phyloP scores from a whole-genome alignment of 2,329 filamentous ascomycete genomes.

The Pyricularia sp. region DNA sequence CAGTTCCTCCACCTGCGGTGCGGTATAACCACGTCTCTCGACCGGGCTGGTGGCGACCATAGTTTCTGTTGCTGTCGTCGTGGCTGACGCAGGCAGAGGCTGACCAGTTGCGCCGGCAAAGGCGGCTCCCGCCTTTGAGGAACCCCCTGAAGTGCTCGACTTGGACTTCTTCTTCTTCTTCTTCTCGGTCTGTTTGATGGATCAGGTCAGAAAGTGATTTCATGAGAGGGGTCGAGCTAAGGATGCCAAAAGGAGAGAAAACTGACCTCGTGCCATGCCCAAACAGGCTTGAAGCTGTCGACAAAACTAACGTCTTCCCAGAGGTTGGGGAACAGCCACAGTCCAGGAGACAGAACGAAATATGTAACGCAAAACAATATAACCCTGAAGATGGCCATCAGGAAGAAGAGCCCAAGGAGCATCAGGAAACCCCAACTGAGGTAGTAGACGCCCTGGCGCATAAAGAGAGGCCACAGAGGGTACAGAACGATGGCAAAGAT shows the following conservation, averaged over 20 bases:
- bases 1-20: constrained; percentile 24
- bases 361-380: constrained; percentile 91
- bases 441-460: constrained; percentile 94
- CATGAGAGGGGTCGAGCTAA: neutral
- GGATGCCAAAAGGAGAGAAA: neutral
- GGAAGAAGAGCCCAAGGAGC: constrained; percentile 84
- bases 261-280: constrained; percentile 94
- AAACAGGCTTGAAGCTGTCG: constrained; percentile 88
- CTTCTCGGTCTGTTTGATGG: constrained; percentile 16
- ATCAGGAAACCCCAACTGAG: constrained; percentile 87
- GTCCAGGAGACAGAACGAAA: constrained; percentile 67
- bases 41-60: constrained; percentile 32
- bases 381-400: constrained; percentile 92
- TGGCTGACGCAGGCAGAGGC: constrained; percentile 36
- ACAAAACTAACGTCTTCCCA: constrained; percentile 99
- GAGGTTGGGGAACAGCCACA: constrained; percentile 97
- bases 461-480: constrained; percentile 84
- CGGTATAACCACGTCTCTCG: constrained; percentile 26
- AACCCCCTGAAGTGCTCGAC: constrained; percentile 14
- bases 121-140: constrained; percentile 24
- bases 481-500: constrained; percentile 90
- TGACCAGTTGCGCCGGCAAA: constrained; percentile 42
- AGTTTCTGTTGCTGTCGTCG: constrained; percentile 43
- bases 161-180: constrained; percentile 43
- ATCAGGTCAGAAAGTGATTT: neutral